These are phyloP conservation scores for Athelia sp. DNA, from an alignment of 1,284 basidiomycete genomes.

Conservation along the genomic window DNA sequence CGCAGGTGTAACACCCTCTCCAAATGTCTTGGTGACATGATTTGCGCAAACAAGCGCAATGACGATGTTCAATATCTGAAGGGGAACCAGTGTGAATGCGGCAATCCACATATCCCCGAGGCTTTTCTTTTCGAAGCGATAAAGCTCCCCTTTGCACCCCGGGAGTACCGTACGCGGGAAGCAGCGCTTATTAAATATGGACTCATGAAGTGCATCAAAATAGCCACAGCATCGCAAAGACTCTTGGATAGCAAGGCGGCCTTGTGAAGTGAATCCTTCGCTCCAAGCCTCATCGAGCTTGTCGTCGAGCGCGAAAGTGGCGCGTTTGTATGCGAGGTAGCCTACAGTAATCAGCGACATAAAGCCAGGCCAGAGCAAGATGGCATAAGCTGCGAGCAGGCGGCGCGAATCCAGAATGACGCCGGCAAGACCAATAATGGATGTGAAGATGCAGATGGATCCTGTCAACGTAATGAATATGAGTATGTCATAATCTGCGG, in stretches of 20 bases:
- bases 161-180: slow-evolving; percentile 63
- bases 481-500: slow-evolving; percentile 53
- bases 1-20: slow-evolving; percentile 68
- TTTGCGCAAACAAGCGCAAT: slow-evolving; percentile 66
- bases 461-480: slow-evolving; percentile 59
- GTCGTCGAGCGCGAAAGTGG: slow-evolving; percentile 64
- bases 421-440: slow-evolving; percentile 63
- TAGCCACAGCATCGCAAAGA: slow-evolving; percentile 71
- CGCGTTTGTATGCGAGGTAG: slow-evolving; percentile 67
- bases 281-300: slow-evolving; percentile 75
- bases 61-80: slow-evolving; percentile 62
- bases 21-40: slow-evolving; percentile 66
- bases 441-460: slow-evolving; percentile 54
- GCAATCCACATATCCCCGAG: slow-evolving; percentile 51
- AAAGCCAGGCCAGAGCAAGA: slow-evolving; percentile 69
- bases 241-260: slow-evolving; percentile 63
- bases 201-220: slow-evolving; percentile 61
- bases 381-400: slow-evolving; percentile 65
- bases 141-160: slow-evolving; percentile 66
- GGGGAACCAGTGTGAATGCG: slow-evolving; percentile 61
- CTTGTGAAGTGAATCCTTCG: slow-evolving; percentile 52
- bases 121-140: slow-evolving; percentile 52
- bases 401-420: slow-evolving; percentile 71
- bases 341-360: slow-evolving; percentile 62
- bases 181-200: slow-evolving; percentile 55